Evolutionary conservation across 352 stramenopile species (phyloP), one percentile per base, ranked within the genome.

Genomic region (Phytophthora meadii): DNA sequence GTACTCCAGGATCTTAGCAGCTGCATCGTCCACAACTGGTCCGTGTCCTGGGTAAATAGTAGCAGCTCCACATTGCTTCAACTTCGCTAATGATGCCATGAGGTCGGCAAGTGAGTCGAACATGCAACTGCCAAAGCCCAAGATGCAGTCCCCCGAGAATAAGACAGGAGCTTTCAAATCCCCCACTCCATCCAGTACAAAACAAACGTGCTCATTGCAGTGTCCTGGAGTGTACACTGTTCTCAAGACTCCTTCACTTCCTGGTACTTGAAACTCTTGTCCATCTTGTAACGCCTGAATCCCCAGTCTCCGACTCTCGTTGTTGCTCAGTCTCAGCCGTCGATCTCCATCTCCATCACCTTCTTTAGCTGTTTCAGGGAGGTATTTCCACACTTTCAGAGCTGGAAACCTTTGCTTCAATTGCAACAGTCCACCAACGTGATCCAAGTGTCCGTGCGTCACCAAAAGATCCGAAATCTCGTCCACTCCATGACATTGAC

Each of bases 381-480:
- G 71, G 28, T 79, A 84, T 54, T 97, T 97, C 79, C 81, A 93
- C 54, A 95, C 72, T 6, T 67, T 61, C 25, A 88, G 74, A 12
- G 59, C 41, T 4, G 86, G 81, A 40, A 92, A 95, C 15, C 28
- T 65, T 30, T 81, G 54, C 34, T 75, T 79, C 1, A 94, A 54
- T 37, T 70, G 67, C 53, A 90, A 53, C 1, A 98, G 50, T 12
- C 93, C 93, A 9, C 92, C 93, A 7, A 97, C 79, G 64, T 98
- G 93, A 62, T 98, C 93, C 24, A 77, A 76, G 60, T 98, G 93
- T 11, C 83, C 79, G 72, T 98, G 93, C 3, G 93, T 98, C 48
- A 97, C 76, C 25, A 98, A 53, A 40, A 98, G 65, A 65, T 94
- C 65, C 17, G 81, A 81, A 67, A 96, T 87, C 28, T 83, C 70